Evolutionary conservation across 2,329 filamentous ascomycete genomes (phyloP).

Genomic region (Aspergillus phoenicis): DNA sequence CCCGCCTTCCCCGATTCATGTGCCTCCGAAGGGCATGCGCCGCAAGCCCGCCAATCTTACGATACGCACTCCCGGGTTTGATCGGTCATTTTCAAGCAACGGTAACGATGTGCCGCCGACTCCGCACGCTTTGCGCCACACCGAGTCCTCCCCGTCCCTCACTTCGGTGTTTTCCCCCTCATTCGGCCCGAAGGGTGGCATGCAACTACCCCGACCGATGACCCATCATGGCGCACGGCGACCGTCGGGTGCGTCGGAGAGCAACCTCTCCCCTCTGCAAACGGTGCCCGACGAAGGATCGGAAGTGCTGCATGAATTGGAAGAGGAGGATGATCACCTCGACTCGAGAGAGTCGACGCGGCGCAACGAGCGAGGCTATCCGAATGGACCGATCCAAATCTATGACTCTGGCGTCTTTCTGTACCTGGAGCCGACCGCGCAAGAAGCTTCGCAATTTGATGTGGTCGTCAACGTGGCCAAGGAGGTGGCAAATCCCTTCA

Average conservation of each 20-base stretch:
- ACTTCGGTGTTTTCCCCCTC: conserved; percentile 56
- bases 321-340: conserved; percentile 53
- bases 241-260: conserved; percentile 34
- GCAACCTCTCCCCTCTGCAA: conserved; percentile 30
- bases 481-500: conserved; percentile 64
- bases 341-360: conserved; percentile 60
- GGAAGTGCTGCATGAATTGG: conserved; percentile 48
- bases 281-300: conserved; percentile 32
- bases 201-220: conserved; percentile 50
- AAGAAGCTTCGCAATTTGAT: conserved; percentile 63
- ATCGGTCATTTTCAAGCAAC: conserved; percentile 52
- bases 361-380: conserved; percentile 65
- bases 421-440: conserved; percentile 63
- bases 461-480: conserved; percentile 68
- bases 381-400: conserved; percentile 65
- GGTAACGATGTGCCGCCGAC: conserved; percentile 58
- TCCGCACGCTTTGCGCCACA: conserved; percentile 60
- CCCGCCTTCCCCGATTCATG: conserved; percentile 60
- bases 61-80: conserved; percentile 58
- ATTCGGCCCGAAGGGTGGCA: conserved; percentile 52
- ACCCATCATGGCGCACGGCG: conserved; percentile 36
- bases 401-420: conserved; percentile 64
- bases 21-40: conserved; percentile 56
- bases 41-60: conserved; percentile 63
- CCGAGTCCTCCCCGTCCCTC: conserved; percentile 64